phyloP scores from a whole-genome alignment of 2,329 filamentous ascomycete genomes.

The Fusarium denticulatum region DNA sequence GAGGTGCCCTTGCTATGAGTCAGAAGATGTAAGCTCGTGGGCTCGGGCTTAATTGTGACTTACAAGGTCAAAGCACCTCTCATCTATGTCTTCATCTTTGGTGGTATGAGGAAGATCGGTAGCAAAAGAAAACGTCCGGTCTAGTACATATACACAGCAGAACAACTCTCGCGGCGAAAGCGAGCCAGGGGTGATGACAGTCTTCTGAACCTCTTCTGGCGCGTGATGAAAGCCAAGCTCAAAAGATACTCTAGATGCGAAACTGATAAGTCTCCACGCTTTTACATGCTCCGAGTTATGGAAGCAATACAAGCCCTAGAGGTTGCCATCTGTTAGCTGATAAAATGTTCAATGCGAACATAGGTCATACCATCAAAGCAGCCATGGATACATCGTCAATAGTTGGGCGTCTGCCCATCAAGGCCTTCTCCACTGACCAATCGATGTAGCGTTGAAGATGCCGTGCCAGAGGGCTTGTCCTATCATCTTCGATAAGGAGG shows the following conservation, averaged over 20 bases:
- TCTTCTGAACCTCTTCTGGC: too few species aligned
- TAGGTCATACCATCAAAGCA: background rate
- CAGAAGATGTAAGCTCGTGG: fast-evolving
- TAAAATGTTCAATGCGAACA: fast-evolving
- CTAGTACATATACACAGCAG: background rate
- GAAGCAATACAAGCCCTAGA: background rate
- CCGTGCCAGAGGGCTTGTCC: fast-evolving
- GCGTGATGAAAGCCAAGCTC: background rate
- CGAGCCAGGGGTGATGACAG: fast-evolving
- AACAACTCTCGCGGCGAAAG: background rate
- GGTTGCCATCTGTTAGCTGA: background rate
- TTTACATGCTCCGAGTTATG: background rate
- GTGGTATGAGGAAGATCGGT: background rate
- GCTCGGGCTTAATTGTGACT: background rate
- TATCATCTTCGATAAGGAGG: background rate
- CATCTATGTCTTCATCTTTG: background rate
- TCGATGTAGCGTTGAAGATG: background rate
- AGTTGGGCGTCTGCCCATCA: background rate
- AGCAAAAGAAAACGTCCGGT: background rate
- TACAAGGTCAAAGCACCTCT: background rate
- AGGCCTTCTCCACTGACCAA: background rate
- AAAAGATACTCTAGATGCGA: background rate
- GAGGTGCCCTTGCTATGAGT: background rate
- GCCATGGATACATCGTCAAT: background rate
- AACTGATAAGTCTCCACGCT: background rate